Evolutionary conservation across 345 rosid species (phyloP), one percentile per base, ranked within the genome.

Genomic region (Gossypium bickii): DNA sequence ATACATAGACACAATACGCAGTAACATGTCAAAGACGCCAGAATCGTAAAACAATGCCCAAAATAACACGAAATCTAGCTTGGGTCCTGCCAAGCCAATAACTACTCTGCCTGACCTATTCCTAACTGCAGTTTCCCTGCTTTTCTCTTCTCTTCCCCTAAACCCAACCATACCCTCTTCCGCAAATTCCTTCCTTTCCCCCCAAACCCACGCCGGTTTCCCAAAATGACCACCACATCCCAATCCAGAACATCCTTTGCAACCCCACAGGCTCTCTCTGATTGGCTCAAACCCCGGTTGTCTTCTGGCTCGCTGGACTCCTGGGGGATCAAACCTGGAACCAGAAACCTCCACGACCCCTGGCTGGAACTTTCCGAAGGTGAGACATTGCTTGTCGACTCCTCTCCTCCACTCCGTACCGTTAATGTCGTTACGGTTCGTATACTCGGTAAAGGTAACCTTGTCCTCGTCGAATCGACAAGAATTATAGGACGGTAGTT

Each of bases 261-360:
- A 3, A 87, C 81, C 57, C 97, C 97, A 3, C 92, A 94, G 49
- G 84, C 91, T 20, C 95, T 94, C 47, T 88, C 93, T 65, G 97
- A 92, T 64, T 94, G 97, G 97, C 95, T 94, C 71, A 81, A 82
- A 38, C 87, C 94, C 2, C 90, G 97, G 3, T 66, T 94, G 20
- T 94, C 98, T 11, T 85, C 97, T 25, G 91, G 87, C 11, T 89
- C 97, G 1, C 85, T 94, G 71, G 87, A 93, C 25, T 83, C 93
- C 0, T 94, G 97, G 97, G 98, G 98, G 12, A 84, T 89, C 70
- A 91, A 85, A 67, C 97, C 93, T 17, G 98, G 97, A 59, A 94
- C 98, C 78, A 94, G 92, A 82, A 94, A 94, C 82, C 85, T 94
- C 73, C 95, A 94, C 72, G 92, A 92, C 76, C 98, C 92, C 86